Evolutionary conservation across 2,329 filamentous ascomycete species (phyloP), one percentile per base, ranked within the genome.

Genomic region (Fusarium newnesense): DNA sequence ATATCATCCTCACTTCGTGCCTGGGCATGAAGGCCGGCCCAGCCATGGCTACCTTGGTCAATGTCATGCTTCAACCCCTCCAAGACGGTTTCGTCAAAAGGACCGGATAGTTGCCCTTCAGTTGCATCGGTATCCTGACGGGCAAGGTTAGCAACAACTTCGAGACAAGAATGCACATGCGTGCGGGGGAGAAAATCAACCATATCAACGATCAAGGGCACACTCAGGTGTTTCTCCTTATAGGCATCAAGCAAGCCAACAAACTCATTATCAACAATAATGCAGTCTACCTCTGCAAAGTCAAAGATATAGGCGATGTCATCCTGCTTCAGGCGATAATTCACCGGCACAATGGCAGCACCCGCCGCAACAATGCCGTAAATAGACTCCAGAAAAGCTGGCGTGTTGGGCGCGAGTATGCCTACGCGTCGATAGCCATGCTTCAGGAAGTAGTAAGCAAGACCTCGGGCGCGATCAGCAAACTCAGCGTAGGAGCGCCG

Each of bases 221-320:
- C 87, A 11, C 86, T 80, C 0, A 91, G 89, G 70, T 93, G 88
- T 5, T 82, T 83, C 67, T 87, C 84, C 66, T 84, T 86, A 81
- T 92, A 98, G 2, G 84, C 83, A 42, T 91, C 90, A 19, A 99
- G 85, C 58, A 98, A 84, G 8, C 84, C 83, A 26, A 90, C 82
- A 79, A 92, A 98, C 81, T 99, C 96, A 36, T 89, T 85, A 79
- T 99, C 96, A 7, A 93, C 94, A 64, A 99, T 91, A 73, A 99
- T 94, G 59, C 89, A 86, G 78, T 99, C 96, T 1, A 94, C 95
- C 64, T 97, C 94, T 11, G 92, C 90, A 83, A 95, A 96, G 44
- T 92, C 89, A 78, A 99, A 94, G 69, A 98, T 97, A 81, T 98
- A 99, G 26, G 89, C 86, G 66, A 99, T 92, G 78, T 99, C 96